A percentile compares a stretch with the other conserved stretches of the same genome.
Evolutionary conservation across 1,284 basidiomycete species (phyloP).

Genomic region (Polyporus tsugae): DNA sequence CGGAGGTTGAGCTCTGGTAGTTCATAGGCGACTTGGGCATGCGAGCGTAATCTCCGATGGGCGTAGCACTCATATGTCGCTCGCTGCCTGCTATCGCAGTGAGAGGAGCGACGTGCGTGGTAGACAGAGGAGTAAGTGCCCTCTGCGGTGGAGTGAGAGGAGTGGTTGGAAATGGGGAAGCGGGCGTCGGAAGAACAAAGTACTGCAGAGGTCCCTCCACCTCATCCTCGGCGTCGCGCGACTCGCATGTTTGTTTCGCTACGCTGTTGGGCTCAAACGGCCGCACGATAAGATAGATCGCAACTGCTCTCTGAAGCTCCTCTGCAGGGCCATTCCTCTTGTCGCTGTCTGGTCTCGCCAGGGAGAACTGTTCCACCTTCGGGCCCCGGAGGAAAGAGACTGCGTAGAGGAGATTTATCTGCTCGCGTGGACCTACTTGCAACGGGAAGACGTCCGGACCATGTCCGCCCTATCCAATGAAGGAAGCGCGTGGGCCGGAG

Average conservation of each 20-base stretch:
- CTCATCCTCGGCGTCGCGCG: slow-evolving; percentile 17
- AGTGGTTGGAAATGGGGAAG: slow-evolving; percentile 71
- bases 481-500: slow-evolving; percentile 72
- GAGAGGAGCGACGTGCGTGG: slow-evolving; percentile 37
- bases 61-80: slow-evolving; percentile 57
- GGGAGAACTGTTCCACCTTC: slow-evolving; percentile 57
- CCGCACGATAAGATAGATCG: slow-evolving; percentile 79
- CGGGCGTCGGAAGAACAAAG: slow-evolving; percentile 72
- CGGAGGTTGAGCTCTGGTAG: slow-evolving; percentile 48
- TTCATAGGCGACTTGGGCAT: slow-evolving; percentile 42
- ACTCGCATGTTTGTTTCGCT: slow-evolving; percentile 19
- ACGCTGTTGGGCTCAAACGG: slow-evolving; percentile 52
- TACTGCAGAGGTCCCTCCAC: slow-evolving; percentile 41
- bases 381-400: slow-evolving; percentile 77
- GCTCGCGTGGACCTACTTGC: slow-evolving; percentile 70
- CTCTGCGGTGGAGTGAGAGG: slow-evolving; percentile 24
- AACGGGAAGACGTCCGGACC: slow-evolving; percentile 73
- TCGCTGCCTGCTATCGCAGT: slow-evolving; percentile 61
- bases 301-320: slow-evolving; percentile 77
- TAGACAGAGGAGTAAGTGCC: slow-evolving; percentile 34
- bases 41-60: slow-evolving; percentile 30
- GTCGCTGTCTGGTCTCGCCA: slow-evolving; percentile 39
- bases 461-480: slow-evolving; percentile 69
- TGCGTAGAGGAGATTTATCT: slow-evolving; percentile 88
- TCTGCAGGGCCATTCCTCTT: slow-evolving; percentile 27